A percentile compares a stretch with the other conserved stretches of the same genome.
phyloP scores from a whole-genome alignment of 495 filamentous ascomycete species.

The Baudoinia panamericana region DNA sequence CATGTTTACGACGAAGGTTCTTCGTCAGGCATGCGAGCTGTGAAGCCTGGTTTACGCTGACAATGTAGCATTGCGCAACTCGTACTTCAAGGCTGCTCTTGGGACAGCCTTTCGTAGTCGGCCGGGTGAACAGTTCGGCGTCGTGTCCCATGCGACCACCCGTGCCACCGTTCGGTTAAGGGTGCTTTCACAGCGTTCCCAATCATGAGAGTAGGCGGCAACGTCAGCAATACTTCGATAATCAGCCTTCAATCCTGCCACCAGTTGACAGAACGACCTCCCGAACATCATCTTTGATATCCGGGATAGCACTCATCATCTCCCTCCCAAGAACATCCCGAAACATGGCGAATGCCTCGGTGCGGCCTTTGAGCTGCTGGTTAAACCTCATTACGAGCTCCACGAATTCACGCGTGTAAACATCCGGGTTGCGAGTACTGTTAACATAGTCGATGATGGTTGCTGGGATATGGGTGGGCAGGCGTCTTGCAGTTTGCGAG shows the following conservation, averaged over 20 bases:
- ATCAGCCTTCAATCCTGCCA: slow-evolving; percentile 23
- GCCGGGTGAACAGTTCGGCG: too few species aligned
- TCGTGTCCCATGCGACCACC: too few species aligned
- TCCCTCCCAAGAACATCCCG: slow-evolving; percentile 69
- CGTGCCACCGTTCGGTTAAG: too few species aligned
- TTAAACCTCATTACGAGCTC: slow-evolving; percentile 77
- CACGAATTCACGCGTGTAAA: slow-evolving; percentile 95
- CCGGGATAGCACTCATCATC: slow-evolving; percentile 66
- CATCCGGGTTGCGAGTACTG: slow-evolving; percentile 85
- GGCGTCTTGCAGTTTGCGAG: slow-evolving; percentile 33
- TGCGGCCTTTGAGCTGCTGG: slow-evolving; percentile 73
- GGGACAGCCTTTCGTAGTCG: too few species aligned
- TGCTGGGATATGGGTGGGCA: slow-evolving; percentile 49
- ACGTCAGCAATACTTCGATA: too few species aligned
- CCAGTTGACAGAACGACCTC: slow-evolving; percentile 43
- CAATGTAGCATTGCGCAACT: too few species aligned
- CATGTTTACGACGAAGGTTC: too few species aligned
- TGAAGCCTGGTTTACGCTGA: too few species aligned
- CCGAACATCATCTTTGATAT: slow-evolving; percentile 56
- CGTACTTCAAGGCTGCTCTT: too few species aligned
- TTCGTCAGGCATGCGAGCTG: too few species aligned
- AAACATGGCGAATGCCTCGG: slow-evolving; percentile 65
- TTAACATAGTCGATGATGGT: slow-evolving; percentile 92
- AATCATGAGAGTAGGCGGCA: too few species aligned
- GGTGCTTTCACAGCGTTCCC: too few species aligned